Conservation (phyloP, 371 early-diverging fungal genomes). For the Umbelopsis sp. region DNA sequence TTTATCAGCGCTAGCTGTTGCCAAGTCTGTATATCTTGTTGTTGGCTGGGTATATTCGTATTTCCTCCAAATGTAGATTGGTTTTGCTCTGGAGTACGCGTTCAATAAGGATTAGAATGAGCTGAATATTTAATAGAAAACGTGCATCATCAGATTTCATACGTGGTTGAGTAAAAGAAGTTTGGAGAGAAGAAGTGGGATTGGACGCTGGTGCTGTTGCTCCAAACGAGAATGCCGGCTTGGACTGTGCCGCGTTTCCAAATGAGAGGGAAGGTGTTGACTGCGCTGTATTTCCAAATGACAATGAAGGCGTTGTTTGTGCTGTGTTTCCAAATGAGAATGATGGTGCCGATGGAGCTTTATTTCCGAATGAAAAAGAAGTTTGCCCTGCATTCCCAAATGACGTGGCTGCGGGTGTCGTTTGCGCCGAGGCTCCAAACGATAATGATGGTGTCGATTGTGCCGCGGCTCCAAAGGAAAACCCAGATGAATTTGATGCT, state of each 20-base stretch:
- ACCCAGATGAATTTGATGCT: slow-evolving; percentile 19
- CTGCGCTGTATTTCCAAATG: slow-evolving; percentile 14
- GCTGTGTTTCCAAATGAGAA: slow-evolving; percentile 23
- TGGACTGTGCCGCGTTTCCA: not conserved
- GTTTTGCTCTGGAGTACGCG: slow-evolving; percentile 5
- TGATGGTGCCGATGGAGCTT: slow-evolving; percentile 19
- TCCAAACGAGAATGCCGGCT: slow-evolving; percentile 1
- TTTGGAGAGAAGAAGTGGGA: slow-evolving; percentile 20
- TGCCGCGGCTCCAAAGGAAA: slow-evolving; percentile 34
- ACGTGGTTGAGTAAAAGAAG: not conserved
- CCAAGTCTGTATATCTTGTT: slow-evolving; percentile 41
- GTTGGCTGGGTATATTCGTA: slow-evolving; percentile 31
- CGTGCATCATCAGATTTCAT: slow-evolving; percentile 2
- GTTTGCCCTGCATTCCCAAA: no score
- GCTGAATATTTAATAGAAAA: slow-evolving; percentile 13
- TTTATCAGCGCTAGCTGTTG: slow-evolving; percentile 55
- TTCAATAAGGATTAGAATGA: slow-evolving; percentile 21
- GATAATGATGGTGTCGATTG: slow-evolving; percentile 30
- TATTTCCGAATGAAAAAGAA: slow-evolving; percentile 22
- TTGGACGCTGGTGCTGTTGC: slow-evolving; percentile 21
- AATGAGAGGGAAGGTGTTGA: not conserved
- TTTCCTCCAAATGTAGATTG: slow-evolving; percentile 23
- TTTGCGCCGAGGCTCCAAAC: slow-evolving; percentile 34
- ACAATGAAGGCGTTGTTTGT: slow-evolving; percentile 21
- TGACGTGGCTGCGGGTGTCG: slow-evolving; percentile 7